Evolutionary conservation across 768 basidiomycete species (phyloP).

Genomic region (Macrocybe gigantea): DNA sequence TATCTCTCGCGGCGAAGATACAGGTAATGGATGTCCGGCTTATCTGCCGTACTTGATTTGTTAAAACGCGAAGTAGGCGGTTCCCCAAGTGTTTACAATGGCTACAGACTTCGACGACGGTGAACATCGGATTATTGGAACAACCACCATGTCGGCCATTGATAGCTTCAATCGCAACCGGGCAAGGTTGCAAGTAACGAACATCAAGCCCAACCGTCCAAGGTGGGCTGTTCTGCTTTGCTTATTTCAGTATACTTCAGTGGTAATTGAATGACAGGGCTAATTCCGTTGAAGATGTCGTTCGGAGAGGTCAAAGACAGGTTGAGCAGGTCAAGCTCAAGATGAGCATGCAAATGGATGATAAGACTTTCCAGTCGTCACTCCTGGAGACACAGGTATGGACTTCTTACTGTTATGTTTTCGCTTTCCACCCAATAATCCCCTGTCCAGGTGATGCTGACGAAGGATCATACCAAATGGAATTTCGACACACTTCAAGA

Average conservation of each 20-base stretch:
- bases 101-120: conserved; percentile 78
- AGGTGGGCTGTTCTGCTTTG: conserved; percentile 37
- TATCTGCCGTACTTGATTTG: background rate
- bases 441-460: conserved; percentile 65
- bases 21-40: conserved; percentile 44
- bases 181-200: conserved; percentile 55
- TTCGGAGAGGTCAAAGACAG: conserved; percentile 83
- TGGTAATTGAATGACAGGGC: conserved; percentile 35
- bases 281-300: conserved; percentile 79
- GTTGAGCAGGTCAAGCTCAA: conserved; percentile 89
- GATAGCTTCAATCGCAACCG: conserved; percentile 93
- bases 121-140: conserved; percentile 76
- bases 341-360: conserved; percentile 92
- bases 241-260: background rate
- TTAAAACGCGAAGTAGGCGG: conserved; percentile 40
- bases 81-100: conserved; percentile 80
- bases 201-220: conserved; percentile 52
- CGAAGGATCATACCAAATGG: conserved; percentile 90
- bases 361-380: conserved; percentile 79
- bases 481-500: conserved; percentile 86
- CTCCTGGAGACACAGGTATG: conserved; percentile 83
- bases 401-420: background rate
- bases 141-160: conserved; percentile 79
- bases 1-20: conserved; percentile 74
- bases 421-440: background rate